Percentiles rank a stretch among this genome's conserved stretches.
These are phyloP conservation scores for Breviolum minutum DNA, from an alignment of 73 alveolate genomes.

Conservation along the genomic window DNA sequence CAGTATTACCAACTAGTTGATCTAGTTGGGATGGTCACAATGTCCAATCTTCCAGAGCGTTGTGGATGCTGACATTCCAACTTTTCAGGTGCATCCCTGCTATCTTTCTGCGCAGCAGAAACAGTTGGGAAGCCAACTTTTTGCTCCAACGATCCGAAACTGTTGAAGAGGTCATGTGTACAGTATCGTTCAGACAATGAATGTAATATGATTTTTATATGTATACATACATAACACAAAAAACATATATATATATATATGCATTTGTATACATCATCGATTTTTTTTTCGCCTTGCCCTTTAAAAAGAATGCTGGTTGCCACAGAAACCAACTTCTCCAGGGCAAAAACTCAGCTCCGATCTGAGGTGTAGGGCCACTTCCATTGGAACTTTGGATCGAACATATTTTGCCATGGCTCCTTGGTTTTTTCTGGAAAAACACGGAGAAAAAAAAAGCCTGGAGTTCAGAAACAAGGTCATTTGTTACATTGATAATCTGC, in stretches of 20 bases:
- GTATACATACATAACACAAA: too few species aligned
- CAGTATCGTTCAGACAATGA: background rate
- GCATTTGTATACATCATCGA: too few species aligned
- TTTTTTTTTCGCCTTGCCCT: too few species aligned
- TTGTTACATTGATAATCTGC: too few species aligned
- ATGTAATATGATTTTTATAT: too few species aligned
- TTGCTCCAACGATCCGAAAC: background rate
- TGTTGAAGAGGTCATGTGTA: too few species aligned
- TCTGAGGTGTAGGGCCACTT: background rate
- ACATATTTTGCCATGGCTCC: constrained; percentile 56
- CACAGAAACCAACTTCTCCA: background rate
- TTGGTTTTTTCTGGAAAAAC: background rate
- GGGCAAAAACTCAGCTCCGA: too few species aligned
- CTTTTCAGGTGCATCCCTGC: constrained; percentile 17
- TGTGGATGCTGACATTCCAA: background rate
- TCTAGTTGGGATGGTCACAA: background rate
- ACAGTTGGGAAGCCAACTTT: background rate
- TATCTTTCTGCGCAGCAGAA: background rate
- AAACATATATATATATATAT: too few species aligned
- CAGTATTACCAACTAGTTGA: too few species aligned
- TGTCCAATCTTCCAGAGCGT: background rate
- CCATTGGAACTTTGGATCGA: constrained; percentile 83
- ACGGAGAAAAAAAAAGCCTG: background rate
- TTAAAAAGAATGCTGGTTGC: too few species aligned
- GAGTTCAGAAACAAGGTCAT: too few species aligned